Base-by-base conservation (phyloP, 768 basidiomycete genomes). In the Cystobasidium tubakii region DNA sequence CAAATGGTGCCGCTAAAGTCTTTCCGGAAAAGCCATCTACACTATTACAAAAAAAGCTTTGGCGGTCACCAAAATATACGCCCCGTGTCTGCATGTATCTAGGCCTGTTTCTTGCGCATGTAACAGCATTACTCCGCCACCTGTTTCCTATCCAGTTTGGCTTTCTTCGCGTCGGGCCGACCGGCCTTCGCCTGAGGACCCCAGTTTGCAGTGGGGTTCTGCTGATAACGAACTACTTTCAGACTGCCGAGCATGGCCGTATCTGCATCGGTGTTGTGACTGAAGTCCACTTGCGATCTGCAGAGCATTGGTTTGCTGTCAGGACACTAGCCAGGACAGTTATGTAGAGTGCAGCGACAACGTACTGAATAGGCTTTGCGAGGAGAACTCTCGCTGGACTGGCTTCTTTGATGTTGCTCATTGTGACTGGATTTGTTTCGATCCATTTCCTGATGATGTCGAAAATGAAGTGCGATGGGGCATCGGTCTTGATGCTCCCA, bases 151-250 rank as follows among this genome's bases (percentile, higher is more conserved):
- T 42, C 25, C 6, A 34, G 46, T n/a, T 50, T 27, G 43, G 31
- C 34, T 27, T 65, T 65, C 34, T 65, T 42, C 25, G 25, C 25
- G 13, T 1, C 25, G 17, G 21, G 21, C 4, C 31, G 34, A 65
- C 39, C 31, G 17, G 75, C 75, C 50, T 73, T 75, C 0, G 80
- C 69, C 23, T 86, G 90, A 0, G 95, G 96, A 0, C 95, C 95
- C 96, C 96, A 99, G 80, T 96, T 85, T 1, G 87, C 85, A n/a
- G 87, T 85, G 3, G 95, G 96, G 79, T 96, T 97, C 75, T 87
- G 86, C 81, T 95, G 92, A 81, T 94, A 96, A 44, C 92, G 85
- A 0, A 94, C 90, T 7, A 95, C 82, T 76, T 90, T 91, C 73
- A 90, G 83, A 71, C 87, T 86, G 23, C 86, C 85, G 6, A 87